phyloP scores from a whole-genome alignment of 2,329 filamentous ascomycete species.

The Colletotrichum costaricense region DNA sequence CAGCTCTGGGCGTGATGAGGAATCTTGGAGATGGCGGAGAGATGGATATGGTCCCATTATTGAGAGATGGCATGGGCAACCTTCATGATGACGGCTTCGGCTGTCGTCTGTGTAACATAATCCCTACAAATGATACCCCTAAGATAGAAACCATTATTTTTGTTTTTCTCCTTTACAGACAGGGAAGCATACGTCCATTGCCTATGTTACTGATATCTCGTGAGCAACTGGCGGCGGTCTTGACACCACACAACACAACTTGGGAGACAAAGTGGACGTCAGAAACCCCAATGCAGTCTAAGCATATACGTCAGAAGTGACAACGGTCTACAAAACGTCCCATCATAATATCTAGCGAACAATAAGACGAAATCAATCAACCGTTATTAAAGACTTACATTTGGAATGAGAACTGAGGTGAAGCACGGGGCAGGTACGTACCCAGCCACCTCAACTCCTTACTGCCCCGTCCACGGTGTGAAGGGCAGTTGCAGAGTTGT shows the following conservation, averaged over 20 bases:
- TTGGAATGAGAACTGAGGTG: neutral
- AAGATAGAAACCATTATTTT: neutral
- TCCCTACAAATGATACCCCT: neutral
- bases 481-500: neutral
- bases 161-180: neutral
- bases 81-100: neutral
- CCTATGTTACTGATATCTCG: neutral
- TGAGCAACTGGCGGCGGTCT: too few relatives aligned
- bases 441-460: neutral
- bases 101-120: neutral
- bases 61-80: neutral
- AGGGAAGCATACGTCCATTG: neutral
- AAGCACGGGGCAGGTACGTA: constrained; percentile 26
- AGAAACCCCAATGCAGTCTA: neutral
- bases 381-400: too few relatives aligned
- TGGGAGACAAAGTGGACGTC: neutral
- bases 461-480: neutral
- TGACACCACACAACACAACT: neutral
- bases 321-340: neutral
- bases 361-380: neutral
- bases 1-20: neutral
- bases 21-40: too few relatives aligned
- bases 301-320: neutral
- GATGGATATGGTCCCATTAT: neutral
- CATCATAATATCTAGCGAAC: neutral